phyloP scores from a whole-genome alignment of 768 basidiomycete genomes.

The Amanita thiersii region DNA sequence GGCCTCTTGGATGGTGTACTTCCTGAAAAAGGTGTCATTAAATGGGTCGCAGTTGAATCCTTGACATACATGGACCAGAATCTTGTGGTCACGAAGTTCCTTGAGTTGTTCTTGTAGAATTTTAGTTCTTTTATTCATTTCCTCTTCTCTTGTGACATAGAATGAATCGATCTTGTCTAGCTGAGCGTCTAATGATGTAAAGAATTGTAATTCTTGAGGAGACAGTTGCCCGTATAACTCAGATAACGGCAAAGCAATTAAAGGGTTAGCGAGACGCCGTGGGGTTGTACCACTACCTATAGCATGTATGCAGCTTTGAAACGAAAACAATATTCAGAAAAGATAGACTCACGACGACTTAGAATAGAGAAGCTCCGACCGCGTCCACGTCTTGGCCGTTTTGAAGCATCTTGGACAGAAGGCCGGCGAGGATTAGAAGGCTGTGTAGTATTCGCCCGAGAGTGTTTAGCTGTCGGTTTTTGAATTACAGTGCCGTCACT shows the following conservation, averaged over 20 bases:
- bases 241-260: slow-evolving; percentile 28
- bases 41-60: not conserved
- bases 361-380: not conserved
- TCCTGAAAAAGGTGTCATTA: not conserved
- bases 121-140: slow-evolving; percentile 40
- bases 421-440: too few relatives aligned
- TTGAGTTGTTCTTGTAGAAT: slow-evolving; percentile 60
- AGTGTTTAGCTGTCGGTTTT: too few relatives aligned
- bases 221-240: slow-evolving; percentile 49
- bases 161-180: slow-evolving; percentile 83
- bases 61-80: slow-evolving; percentile 43
- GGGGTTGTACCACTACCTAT: slow-evolving; percentile 1
- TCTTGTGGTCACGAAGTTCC: slow-evolving; percentile 66
- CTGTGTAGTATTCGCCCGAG: too few relatives aligned
- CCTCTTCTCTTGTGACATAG: slow-evolving; percentile 63
- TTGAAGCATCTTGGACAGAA: too few relatives aligned
- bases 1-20: slow-evolving; percentile 1
- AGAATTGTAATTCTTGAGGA: slow-evolving; percentile 61
- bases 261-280: not conserved
- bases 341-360: not conserved
- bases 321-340: not conserved
- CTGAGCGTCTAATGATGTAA: slow-evolving; percentile 68
- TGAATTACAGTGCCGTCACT: too few relatives aligned
- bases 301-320: not conserved
- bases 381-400: too few relatives aligned